A percentile compares a stretch with the other conserved stretches of the same genome.
Conservation (phyloP, 441 rosid species). For the Brassica hybrid region DNA sequence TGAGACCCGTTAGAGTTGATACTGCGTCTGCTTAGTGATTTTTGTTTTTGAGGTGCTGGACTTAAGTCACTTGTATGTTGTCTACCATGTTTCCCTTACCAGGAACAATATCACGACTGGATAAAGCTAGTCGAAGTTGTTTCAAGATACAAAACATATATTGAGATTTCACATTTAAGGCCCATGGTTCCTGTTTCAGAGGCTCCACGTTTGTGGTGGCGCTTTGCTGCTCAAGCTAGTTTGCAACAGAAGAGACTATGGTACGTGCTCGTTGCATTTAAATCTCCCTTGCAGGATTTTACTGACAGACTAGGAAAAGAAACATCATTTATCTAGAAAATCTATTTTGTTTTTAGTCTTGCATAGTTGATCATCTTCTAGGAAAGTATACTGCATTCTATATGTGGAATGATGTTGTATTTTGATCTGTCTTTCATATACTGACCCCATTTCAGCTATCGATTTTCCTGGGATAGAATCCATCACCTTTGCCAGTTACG, state of each 20-base stretch:
- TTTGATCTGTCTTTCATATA: constrained; percentile 37
- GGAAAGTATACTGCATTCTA: constrained; percentile 22
- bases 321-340: constrained; percentile 14
- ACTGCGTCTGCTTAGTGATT: too few species aligned
- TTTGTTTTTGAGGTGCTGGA: constrained; percentile 25
- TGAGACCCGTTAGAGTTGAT: constrained; percentile 14
- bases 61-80: constrained; percentile 37
- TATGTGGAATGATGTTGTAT: constrained; percentile 20
- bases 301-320: constrained; percentile 16
- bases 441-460: constrained; percentile 61
- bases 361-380: constrained; percentile 44
- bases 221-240: constrained; percentile 87
- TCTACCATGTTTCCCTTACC: constrained; percentile 36
- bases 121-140: constrained; percentile 91
- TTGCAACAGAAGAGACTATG: constrained; percentile 85
- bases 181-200: constrained; percentile 77
- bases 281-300: constrained; percentile 16
- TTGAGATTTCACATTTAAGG: constrained; percentile 92
- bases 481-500: constrained; percentile 84
- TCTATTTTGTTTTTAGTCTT: constrained; percentile 31
- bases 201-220: constrained; percentile 85
- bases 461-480: constrained; percentile 92
- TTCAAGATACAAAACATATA: constrained; percentile 79
- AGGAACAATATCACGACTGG: constrained; percentile 99
- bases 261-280: constrained; percentile 50